Evolutionary conservation across 306 rosid species (phyloP), one percentile per base, ranked within the genome.

Genomic region (Betula pendula): DNA sequence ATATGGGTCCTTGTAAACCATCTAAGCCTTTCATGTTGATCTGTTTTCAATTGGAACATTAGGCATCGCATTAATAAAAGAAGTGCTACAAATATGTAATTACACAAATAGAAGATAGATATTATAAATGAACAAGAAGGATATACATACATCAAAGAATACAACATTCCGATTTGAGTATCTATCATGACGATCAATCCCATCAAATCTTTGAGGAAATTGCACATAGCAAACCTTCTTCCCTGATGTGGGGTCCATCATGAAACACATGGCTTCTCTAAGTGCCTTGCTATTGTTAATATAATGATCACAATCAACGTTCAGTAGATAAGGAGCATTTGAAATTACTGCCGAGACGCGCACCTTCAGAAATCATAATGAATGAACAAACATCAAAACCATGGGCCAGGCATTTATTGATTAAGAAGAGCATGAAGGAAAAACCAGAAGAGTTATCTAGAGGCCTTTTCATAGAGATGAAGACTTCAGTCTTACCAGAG

Each of bases 11-110:
- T 89, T 95, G 97, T 75, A 92, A 76, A 40, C 97, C 99, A 73
- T 95, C 97, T 75, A 95, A 83, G 33, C 97, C 99, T 89, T 92
- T 95, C 99, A 95, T 92, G 88, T 92, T 95, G 84, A 95, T 92
- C 98, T 91, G 96, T 77, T 88, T 83, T 31, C 60, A 81, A 31
- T 74, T 33, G 55, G 10, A 55, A 47, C 62, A 71, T 81, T 59
- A 89, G 82, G 4, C 44, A 52, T 70, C 56, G 49, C 56, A 15
- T 79, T 8, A 56, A 73, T 49, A 20, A 43, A 56, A 67, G 74
- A 71, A 76, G 73, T 58, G 20, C 17, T 13, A 45, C 7, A 68
- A 70, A 45, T 12, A 56, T 56, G 6, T 24, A 56, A 5, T 10
- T 22, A 24, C 24, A 19, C 24, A 52, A 52, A 52, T 22, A 38